phyloP scores from a whole-genome alignment of 768 basidiomycete genomes.

The Auricularia sp. region DNA sequence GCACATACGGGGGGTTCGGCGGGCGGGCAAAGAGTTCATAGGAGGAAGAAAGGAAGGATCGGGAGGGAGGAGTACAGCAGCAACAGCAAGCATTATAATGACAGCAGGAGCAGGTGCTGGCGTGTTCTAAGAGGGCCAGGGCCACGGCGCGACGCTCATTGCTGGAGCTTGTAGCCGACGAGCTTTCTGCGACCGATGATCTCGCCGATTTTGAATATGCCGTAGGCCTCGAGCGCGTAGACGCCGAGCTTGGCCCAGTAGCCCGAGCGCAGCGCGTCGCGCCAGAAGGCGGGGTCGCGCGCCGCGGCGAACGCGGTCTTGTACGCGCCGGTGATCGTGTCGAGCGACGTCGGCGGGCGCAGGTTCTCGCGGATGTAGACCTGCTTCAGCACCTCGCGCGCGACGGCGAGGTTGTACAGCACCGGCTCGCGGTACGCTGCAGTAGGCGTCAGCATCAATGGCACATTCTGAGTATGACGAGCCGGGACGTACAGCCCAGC shows the following conservation, averaged over 20 bases:
- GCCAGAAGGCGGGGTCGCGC: constrained; percentile 49
- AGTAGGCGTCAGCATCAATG: background rate
- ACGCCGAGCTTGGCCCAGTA: constrained; percentile 59
- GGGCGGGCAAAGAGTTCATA: background rate
- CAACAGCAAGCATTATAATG: background rate
- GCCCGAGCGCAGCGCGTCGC: constrained; percentile 47
- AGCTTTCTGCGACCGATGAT: constrained; percentile 73
- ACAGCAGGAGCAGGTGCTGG: background rate
- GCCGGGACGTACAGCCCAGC: constrained; percentile 39
- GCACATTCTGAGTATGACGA: background rate
- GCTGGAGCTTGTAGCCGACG: constrained; percentile 60
- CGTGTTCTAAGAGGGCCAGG: background rate
- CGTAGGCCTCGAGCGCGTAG: constrained; percentile 80
- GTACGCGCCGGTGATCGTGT: constrained; percentile 49
- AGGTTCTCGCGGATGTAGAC: constrained; percentile 61
- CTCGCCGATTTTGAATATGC: constrained; percentile 88
- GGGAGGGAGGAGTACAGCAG: background rate
- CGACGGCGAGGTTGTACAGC: constrained; percentile 68
- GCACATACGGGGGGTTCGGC: background rate
- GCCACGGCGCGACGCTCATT: constrained; percentile 1
- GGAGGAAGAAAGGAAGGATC: too few relatives aligned
- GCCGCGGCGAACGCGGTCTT: constrained; percentile 54
- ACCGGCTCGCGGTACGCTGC: constrained; percentile 69
- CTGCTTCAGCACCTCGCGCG: constrained; percentile 65
- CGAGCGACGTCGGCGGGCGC: constrained; percentile 53